Conservation (phyloP, 129 eudicot species). For the Ambrosia trifida region DNA sequence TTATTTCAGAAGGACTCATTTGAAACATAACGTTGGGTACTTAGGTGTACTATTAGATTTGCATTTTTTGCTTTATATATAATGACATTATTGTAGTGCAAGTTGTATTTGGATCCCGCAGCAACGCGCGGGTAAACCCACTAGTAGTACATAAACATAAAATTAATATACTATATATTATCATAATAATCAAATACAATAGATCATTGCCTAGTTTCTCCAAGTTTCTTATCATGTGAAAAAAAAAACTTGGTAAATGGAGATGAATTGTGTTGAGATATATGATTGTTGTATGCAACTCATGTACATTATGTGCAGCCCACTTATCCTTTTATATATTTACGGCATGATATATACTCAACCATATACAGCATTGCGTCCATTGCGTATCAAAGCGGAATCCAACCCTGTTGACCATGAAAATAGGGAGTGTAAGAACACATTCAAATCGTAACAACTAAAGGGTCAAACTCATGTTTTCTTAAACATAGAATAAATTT, state of each 20-base stretch:
- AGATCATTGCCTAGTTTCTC: conserved; percentile 23
- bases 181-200: conserved; percentile 10
- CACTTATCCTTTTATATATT: conserved; percentile 19
- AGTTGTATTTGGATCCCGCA: too few relatives aligned
- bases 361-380: neutral
- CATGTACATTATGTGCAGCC: conserved; percentile 26
- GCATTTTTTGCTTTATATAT: too few relatives aligned
- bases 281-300: conserved; percentile 11
- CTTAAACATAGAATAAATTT: too few relatives aligned
- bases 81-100: too few relatives aligned
- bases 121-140: too few relatives aligned
- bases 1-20: too few relatives aligned
- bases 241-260: neutral
- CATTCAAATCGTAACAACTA: neutral
- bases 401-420: conserved; percentile 68
- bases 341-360: conserved; percentile 28
- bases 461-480: too few relatives aligned
- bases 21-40: too few relatives aligned
- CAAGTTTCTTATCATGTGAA: conserved; percentile 20
- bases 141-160: too few relatives aligned
- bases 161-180: neutral
- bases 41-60: too few relatives aligned
- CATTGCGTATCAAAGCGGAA: conserved; percentile 49
- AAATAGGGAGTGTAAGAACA: neutral
- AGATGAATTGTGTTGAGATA: conserved; percentile 18